These are phyloP conservation scores for Nectriaceae sp. DNA, from an alignment of 2,329 filamentous ascomycete genomes.

Conservation along the genomic window DNA sequence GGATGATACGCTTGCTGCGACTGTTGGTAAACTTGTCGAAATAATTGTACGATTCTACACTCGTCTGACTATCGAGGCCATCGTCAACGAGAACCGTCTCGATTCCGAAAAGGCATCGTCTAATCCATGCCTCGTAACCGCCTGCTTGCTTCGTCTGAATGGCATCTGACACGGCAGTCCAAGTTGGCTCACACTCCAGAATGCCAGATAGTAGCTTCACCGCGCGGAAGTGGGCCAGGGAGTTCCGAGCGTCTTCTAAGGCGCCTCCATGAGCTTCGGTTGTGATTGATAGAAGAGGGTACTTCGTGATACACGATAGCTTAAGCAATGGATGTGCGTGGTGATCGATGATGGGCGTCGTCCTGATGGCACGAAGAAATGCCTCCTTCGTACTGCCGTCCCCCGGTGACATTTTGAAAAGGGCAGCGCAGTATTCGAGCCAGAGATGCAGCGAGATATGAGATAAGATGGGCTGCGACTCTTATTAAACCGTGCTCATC, in stretches of 20 bases:
- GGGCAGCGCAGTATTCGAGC: neutral
- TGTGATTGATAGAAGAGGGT: constrained; percentile 60
- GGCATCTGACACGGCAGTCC: constrained; percentile 52
- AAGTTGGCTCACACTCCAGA: constrained; percentile 65
- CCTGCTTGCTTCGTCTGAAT: constrained; percentile 42
- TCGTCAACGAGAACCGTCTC: constrained; percentile 80
- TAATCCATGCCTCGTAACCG: constrained; percentile 58
- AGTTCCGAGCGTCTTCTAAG: constrained; percentile 60
- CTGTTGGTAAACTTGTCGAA: constrained; percentile 66
- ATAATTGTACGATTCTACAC: constrained; percentile 62
- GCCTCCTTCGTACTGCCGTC: constrained; percentile 24
- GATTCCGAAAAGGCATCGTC: constrained; percentile 69
- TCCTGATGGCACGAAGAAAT: constrained; percentile 43
- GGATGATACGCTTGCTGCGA: constrained; percentile 71
- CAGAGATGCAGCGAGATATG: neutral
- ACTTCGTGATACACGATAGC: constrained; percentile 45
- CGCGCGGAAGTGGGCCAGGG: constrained; percentile 70
- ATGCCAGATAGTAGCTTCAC: constrained; percentile 67
- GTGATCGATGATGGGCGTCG: constrained; percentile 70
- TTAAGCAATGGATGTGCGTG: constrained; percentile 71
- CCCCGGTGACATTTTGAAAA: constrained; percentile 16
- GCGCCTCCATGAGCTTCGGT: constrained; percentile 74
- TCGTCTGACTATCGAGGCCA: constrained; percentile 59
- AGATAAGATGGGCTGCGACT: neutral
- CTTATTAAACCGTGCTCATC: neutral